These are phyloP conservation scores for Gremmenia infestans DNA, from an alignment of 2,329 filamentous ascomycete genomes.

Conservation along the genomic window DNA sequence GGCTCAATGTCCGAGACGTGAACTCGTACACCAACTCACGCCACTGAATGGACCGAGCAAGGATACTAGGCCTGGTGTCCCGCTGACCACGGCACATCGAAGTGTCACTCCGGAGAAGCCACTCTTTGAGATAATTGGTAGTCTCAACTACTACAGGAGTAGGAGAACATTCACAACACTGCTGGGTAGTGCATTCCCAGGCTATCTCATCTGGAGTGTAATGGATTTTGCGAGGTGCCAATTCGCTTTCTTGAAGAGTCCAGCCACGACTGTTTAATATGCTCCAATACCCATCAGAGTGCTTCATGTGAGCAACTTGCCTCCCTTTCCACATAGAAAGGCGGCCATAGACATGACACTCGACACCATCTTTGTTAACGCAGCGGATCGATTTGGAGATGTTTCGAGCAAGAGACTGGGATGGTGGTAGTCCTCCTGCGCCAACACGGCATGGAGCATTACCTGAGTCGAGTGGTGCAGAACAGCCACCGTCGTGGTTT, in stretches of 20 bases:
- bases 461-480: neutral
- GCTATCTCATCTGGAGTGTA: conserved; percentile 30
- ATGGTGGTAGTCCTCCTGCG: no score
- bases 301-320: neutral
- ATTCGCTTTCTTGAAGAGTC: conserved; percentile 23
- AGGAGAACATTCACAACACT: no score
- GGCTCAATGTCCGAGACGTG: neutral
- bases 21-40: no score
- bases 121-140: no score
- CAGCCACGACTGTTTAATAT: conserved; percentile 17
- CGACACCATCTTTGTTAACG: neutral
- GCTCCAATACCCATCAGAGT: neutral
- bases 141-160: no score
- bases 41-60: no score
- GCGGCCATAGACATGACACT: neutral
- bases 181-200: neutral
- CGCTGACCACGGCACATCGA: no score
- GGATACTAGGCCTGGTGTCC: no score
- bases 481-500: neutral
- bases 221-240: conserved; percentile 18
- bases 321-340: neutral
- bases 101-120: no score
- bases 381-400: no score
- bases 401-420: no score
- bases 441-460: no score